phyloP scores from a whole-genome alignment of 164 flowering plant genomes.

The Tinospora cordifolia region DNA sequence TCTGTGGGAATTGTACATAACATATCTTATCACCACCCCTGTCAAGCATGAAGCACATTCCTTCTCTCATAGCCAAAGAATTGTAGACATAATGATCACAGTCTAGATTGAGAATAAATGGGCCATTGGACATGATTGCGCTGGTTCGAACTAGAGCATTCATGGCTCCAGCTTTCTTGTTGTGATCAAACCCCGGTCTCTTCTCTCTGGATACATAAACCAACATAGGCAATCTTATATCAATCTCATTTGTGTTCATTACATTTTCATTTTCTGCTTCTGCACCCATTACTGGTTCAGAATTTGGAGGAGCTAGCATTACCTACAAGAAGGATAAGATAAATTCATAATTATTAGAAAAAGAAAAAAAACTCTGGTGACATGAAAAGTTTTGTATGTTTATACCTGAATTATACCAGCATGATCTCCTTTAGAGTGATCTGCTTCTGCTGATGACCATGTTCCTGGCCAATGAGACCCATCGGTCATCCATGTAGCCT shows the following conservation, averaged over 20 bases:
- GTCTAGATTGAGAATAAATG: conserved; percentile 86
- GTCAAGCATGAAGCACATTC: conserved; percentile 97
- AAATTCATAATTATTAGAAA: neutral
- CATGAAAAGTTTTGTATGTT: neutral
- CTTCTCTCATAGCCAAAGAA: conserved; percentile 75
- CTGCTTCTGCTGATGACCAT: conserved; percentile 59
- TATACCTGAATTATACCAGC: conserved; percentile 85
- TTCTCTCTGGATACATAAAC: conserved; percentile 93
- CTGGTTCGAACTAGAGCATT: conserved; percentile 81
- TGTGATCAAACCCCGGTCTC: conserved; percentile 84
- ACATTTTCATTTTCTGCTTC: conserved; percentile 47
- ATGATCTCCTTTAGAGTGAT: conserved; percentile 84
- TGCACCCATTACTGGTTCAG: conserved; percentile 55
- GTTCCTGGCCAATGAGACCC: conserved; percentile 92
- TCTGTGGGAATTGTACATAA: conserved; percentile 92
- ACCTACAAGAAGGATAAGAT: conserved; percentile 30
- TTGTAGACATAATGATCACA: conserved; percentile 92
- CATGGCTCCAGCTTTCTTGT: conserved; percentile 99
- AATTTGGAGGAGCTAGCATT: conserved; percentile 76
- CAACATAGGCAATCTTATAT: conserved; percentile 74
- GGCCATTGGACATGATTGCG: conserved; percentile 89
- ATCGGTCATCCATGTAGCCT: conserved; percentile 97
- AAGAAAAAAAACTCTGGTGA: neutral
- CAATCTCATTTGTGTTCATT: conserved; percentile 63
- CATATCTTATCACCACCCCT: conserved; percentile 83